Evolutionary conservation across 169 alveolate genomes (phyloP).

Genomic region (Fabrea salina): DNA sequence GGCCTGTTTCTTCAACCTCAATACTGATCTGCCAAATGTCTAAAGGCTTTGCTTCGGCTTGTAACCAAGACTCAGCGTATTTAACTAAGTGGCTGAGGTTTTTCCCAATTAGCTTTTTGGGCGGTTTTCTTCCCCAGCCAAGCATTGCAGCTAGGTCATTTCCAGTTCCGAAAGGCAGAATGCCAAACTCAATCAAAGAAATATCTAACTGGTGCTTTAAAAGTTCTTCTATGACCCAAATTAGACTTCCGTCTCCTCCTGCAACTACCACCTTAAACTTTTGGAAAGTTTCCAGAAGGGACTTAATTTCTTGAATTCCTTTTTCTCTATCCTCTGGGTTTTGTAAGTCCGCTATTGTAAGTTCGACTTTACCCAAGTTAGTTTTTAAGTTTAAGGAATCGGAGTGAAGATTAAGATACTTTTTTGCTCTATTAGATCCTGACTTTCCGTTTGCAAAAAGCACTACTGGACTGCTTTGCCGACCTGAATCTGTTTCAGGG

Average conservation of each 20-base stretch:
- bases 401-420: not conserved
- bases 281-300: not conserved
- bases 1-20: constrained; percentile 80
- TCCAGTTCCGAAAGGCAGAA: constrained; percentile 96
- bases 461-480: too few relatives aligned
- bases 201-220: constrained; percentile 71
- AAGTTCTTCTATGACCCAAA: constrained; percentile 89
- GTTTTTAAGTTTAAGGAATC: not conserved
- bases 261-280: constrained; percentile 79
- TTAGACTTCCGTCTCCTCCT: constrained; percentile 96
- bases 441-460: constrained; percentile 17
- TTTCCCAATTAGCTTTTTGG: not conserved
- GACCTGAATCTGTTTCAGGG: too few relatives aligned
- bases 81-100: constrained; percentile 46
- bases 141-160: constrained; percentile 92
- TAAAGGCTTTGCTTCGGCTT: constrained; percentile 77
- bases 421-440: not conserved
- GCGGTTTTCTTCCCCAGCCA: constrained; percentile 76
- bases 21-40: constrained; percentile 88
- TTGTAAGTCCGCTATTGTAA: not conserved
- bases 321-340: not conserved
- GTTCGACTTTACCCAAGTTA: not conserved
- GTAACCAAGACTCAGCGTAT: constrained; percentile 64
- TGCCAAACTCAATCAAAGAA: constrained; percentile 77
- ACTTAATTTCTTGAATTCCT: not conserved